Evolutionary conservation across 2,329 filamentous ascomycete species (phyloP).

Genomic region (Tolypocladium ophioglossoides): DNA sequence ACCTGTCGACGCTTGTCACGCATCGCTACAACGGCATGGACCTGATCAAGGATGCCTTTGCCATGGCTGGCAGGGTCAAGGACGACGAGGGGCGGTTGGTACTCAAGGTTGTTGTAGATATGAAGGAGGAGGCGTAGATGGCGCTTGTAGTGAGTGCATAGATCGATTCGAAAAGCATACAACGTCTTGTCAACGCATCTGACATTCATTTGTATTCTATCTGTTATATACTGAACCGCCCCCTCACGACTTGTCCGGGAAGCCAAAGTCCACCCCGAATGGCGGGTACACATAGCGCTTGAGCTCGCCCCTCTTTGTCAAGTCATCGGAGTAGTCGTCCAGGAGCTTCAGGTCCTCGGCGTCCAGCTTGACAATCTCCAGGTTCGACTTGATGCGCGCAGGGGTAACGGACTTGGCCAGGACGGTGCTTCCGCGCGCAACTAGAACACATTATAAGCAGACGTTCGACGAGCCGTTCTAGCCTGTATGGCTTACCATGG

Average conservation of each 20-base stretch:
- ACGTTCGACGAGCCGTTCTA: background rate
- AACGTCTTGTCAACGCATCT: background rate
- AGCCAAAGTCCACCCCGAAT: slow-evolving; percentile 59
- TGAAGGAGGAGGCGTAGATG: slow-evolving; percentile 12
- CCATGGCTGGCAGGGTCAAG: slow-evolving; percentile 60
- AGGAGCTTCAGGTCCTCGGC: slow-evolving; percentile 51
- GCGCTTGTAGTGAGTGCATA: background rate
- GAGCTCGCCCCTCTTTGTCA: slow-evolving; percentile 39
- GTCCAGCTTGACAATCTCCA: slow-evolving; percentile 55
- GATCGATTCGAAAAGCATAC: background rate
- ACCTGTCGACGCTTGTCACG: slow-evolving; percentile 58
- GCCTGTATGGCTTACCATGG: slow-evolving; percentile 42
- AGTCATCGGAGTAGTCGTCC: slow-evolving; percentile 40
- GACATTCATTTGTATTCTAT: background rate
- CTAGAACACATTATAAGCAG: slow-evolving; percentile 23
- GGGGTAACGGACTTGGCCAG: slow-evolving; percentile 63
- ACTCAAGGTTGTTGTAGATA: slow-evolving; percentile 60
- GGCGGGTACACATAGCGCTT: slow-evolving; percentile 58
- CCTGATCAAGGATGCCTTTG: slow-evolving; percentile 55
- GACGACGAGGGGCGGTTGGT: slow-evolving; percentile 61
- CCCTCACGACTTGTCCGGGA: slow-evolving; percentile 50
- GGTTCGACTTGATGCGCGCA: slow-evolving; percentile 59
- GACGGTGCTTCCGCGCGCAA: slow-evolving; percentile 58
- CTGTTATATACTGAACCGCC: slow-evolving; percentile 1
- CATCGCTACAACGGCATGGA: slow-evolving; percentile 57